Percentiles rank a stretch among this genome's conserved stretches.
Conservation (phyloP, 768 basidiomycete species). For the Sarcodon sp. region DNA sequence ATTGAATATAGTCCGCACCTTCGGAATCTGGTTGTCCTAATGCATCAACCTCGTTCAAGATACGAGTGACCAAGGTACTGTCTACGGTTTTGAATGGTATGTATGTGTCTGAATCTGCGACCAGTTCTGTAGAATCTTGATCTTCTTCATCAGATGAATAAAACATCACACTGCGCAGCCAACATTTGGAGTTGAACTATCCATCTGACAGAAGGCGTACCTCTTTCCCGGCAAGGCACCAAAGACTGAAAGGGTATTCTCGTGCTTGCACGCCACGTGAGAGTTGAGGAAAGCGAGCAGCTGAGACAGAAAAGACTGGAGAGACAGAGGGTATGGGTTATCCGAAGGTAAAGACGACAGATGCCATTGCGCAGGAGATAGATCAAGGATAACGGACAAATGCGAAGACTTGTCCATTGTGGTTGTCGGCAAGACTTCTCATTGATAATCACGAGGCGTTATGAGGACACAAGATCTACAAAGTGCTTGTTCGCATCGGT, state of each 20-base stretch:
- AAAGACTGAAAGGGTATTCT: constrained; percentile 88
- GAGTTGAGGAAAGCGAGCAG: constrained; percentile 87
- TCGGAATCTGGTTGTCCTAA: constrained; percentile 37
- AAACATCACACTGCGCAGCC: constrained; percentile 46
- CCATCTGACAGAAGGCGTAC: constrained; percentile 22
- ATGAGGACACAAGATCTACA: too few relatives aligned
- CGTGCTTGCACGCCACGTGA: constrained; percentile 82
- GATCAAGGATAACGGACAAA: constrained; percentile 75
- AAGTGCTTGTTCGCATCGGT: too few relatives aligned
- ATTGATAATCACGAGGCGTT: too few relatives aligned
- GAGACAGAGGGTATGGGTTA: constrained; percentile 40
- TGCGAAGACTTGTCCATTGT: constrained; percentile 42
- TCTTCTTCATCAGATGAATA: constrained; percentile 38
- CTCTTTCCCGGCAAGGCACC: constrained; percentile 80
- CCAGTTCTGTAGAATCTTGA: constrained; percentile 23
- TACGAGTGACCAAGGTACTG: constrained; percentile 44
- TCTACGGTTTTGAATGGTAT: constrained; percentile 75
- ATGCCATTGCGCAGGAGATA: constrained; percentile 83
- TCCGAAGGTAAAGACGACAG: constrained; percentile 35
- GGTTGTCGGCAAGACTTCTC: too few relatives aligned
- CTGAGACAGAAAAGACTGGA: constrained; percentile 70
- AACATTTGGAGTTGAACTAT: neutral
- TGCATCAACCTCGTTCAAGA: constrained; percentile 48
- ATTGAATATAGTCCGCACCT: constrained; percentile 20
- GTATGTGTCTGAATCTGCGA: constrained; percentile 65